Evolutionary conservation across 202 grass and related monocot species (phyloP).

Genomic region (Setaria viridis): DNA sequence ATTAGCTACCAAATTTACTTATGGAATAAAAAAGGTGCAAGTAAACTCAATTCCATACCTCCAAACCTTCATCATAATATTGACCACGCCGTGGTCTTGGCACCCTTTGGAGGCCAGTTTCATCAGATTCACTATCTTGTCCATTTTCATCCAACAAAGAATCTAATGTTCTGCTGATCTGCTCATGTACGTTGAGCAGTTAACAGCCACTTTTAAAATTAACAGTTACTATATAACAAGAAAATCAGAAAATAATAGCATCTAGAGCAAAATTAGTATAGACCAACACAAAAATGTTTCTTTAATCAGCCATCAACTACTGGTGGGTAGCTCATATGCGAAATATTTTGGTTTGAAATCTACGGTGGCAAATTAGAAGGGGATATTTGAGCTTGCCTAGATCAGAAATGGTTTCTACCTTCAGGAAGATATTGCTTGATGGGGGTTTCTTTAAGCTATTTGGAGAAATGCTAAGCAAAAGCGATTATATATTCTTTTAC

Average conservation of each 20-base stretch:
- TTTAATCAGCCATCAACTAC: background rate
- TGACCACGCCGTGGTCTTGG: constrained; percentile 25
- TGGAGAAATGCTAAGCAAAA: background rate
- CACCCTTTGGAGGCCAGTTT: constrained; percentile 42
- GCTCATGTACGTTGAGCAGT: constrained; percentile 10
- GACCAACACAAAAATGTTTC: background rate
- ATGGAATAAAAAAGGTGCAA: background rate
- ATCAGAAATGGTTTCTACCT: background rate
- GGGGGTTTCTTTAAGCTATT: background rate
- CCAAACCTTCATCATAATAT: constrained; percentile 65
- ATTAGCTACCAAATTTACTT: constrained; percentile 26
- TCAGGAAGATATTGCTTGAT: background rate
- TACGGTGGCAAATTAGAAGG: background rate
- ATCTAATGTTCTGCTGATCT: constrained; percentile 57
- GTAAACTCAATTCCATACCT: constrained; percentile 23
- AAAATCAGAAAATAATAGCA: background rate
- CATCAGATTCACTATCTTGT: constrained; percentile 48
- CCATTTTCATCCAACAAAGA: constrained; percentile 56
- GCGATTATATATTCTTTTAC: background rate
- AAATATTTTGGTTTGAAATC: background rate
- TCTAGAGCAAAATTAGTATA: background rate
- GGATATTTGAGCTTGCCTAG: background rate
- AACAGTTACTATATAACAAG: background rate
- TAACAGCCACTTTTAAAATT: background rate
- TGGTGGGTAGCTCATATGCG: constrained; percentile 8